Evolutionary conservation across 768 basidiomycete species (phyloP).

Genomic region (Agaricus sinodeliciosus): DNA sequence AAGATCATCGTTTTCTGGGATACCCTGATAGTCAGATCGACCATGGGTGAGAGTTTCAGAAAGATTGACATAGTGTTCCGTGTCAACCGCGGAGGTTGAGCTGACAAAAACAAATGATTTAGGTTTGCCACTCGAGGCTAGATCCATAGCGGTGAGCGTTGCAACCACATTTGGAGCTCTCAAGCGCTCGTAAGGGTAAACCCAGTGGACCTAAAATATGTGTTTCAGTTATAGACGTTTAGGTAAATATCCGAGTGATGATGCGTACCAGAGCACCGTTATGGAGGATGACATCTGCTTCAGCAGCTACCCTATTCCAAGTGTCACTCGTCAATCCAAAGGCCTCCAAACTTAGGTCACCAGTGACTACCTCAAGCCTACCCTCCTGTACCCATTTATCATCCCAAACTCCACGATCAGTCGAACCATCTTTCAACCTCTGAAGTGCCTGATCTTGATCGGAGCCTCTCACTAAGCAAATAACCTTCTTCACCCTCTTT

Average conservation of each 20-base stretch:
- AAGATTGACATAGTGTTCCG: constrained; percentile 81
- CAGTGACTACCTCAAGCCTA: constrained; percentile 71
- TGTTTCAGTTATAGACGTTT: background rate
- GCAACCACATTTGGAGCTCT: constrained; percentile 90
- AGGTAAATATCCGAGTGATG: background rate
- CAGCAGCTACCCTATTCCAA: constrained; percentile 64
- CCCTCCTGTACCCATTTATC: constrained; percentile 69
- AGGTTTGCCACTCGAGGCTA: constrained; percentile 66
- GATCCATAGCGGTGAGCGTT: constrained; percentile 76
- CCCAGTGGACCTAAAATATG: constrained; percentile 83
- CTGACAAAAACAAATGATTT: constrained; percentile 90
- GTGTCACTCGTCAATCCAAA: constrained; percentile 63
- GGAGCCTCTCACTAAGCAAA: constrained; percentile 85
- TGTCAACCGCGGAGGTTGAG: constrained; percentile 92
- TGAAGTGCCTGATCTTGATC: constrained; percentile 52
- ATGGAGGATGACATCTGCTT: constrained; percentile 83
- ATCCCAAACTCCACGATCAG: constrained; percentile 84
- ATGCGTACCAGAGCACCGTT: constrained; percentile 92
- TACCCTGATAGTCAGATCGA: constrained; percentile 45
- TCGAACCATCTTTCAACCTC: constrained; percentile 65
- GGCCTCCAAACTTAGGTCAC: constrained; percentile 69
- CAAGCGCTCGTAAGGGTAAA: constrained; percentile 93
- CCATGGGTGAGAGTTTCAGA: constrained; percentile 59
- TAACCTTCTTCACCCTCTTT: constrained; percentile 71
- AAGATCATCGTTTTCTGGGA: constrained; percentile 84